A percentile compares a stretch with the other conserved stretches of the same genome.
phyloP scores from a whole-genome alignment of 129 eudicot genomes.

The Silybum marianum region DNA sequence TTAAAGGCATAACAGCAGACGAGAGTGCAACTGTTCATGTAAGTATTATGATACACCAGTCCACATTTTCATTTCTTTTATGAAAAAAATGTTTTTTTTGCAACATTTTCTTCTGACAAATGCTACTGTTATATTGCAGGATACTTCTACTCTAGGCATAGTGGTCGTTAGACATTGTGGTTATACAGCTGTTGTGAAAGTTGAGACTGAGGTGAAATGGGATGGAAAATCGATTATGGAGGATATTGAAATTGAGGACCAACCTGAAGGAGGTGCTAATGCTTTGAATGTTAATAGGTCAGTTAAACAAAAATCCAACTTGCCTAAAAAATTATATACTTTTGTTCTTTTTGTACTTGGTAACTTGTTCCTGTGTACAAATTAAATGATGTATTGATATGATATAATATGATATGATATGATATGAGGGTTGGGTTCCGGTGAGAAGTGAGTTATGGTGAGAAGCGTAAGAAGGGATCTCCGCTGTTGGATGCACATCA shows the following conservation, averaged over 20 bases:
- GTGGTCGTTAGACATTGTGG: conserved; percentile 97
- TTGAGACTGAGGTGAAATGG: conserved; percentile 63
- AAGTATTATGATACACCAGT: conserved; percentile 33
- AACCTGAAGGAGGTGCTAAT: conserved; percentile 96
- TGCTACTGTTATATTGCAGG: conserved; percentile 49
- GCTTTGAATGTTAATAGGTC: conserved; percentile 95
- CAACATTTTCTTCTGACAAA: not conserved
- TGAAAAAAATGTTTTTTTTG: not conserved
- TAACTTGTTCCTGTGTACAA: no score
- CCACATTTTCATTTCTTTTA: not conserved
- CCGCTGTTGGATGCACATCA: no score
- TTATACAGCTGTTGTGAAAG: conserved; percentile 86
- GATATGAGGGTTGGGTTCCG: no score
- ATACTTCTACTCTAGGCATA: conserved; percentile 85
- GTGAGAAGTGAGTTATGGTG: no score
- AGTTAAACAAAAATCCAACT: conserved; percentile 21
- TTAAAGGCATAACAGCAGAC: conserved; percentile 96
- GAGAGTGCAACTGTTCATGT: conserved; percentile 96
- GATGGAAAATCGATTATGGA: conserved; percentile 60
- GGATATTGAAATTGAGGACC: conserved; percentile 85
- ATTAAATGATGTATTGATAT: not conserved
- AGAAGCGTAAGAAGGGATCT: no score
- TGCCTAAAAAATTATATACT: not conserved
- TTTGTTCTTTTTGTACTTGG: not conserved
- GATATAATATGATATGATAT: no score